A percentile compares a stretch with the other conserved stretches of the same genome.
Evolutionary conservation across 208 protist species (phyloP).

Genomic region (Trypanosoma vivax): DNA sequence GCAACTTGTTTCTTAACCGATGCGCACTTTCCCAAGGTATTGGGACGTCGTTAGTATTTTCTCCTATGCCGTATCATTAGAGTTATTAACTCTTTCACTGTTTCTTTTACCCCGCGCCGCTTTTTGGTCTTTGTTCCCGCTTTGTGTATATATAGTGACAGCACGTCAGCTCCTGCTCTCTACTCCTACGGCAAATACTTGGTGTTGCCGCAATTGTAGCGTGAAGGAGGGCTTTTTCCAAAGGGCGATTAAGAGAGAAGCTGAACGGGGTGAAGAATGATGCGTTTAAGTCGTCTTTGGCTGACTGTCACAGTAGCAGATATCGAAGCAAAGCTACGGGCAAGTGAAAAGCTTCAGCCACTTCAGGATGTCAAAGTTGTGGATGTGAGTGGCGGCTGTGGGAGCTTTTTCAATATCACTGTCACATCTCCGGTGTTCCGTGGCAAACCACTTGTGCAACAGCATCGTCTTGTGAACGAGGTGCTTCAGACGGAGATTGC

Average conservation of each 20-base stretch:
- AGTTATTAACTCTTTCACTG: no score
- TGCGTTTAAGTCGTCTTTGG: constrained; percentile 10
- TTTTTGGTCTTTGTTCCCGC: no score
- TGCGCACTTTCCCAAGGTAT: no score
- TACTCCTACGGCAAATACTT: no score
- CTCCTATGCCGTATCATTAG: no score
- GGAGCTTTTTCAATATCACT: constrained; percentile 80
- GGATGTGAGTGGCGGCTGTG: constrained; percentile 75
- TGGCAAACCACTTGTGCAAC: constrained; percentile 74
- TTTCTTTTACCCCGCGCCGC: no score
- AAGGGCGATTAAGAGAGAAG: background rate
- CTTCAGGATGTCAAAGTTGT: constrained; percentile 47
- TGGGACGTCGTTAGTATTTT: no score
- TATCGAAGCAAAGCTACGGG: constrained; percentile 68
- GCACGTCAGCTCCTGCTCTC: no score
- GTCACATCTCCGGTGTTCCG: constrained; percentile 64
- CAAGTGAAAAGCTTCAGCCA: constrained; percentile 44
- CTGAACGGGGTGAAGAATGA: constrained; percentile 4
- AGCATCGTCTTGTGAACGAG: constrained; percentile 81
- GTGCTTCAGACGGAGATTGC: constrained; percentile 77
- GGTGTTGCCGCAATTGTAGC: no score
- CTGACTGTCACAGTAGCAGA: constrained; percentile 38
- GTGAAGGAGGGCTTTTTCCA: no score
- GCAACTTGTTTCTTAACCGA: no score
- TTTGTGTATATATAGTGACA: no score